Base-by-base conservation (phyloP, 1,139 yeast genomes). In the Kodamaea fungicola region DNA sequence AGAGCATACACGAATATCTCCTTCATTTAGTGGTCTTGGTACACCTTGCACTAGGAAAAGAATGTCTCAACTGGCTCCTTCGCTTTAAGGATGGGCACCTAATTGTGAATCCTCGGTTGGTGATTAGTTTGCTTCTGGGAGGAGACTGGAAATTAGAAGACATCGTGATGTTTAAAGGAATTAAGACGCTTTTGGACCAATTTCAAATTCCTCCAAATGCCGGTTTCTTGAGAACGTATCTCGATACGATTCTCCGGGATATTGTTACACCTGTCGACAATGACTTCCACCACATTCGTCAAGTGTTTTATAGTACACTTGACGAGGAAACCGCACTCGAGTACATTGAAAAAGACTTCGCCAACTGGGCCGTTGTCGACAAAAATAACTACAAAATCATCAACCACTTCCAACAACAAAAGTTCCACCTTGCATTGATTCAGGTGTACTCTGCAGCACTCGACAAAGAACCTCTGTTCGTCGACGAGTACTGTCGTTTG, bases 101-200 rank as follows among this genome's bases (percentile, higher is more conserved):
- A 7, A 22, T 48, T 7, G 32, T 54, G 4, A 43, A 47, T 28
- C 57, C 61, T 1, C 30, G 37, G 6, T 42, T 55, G 21, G 40
- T 54, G 3, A 31, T 52, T 8, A 37, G 39, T 16, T 10, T 50
- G 3, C 24, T 46, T 4, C 31, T 38, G 7, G 41, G 34, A 2
- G 30, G 13, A 6, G 24, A 9, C 7, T 32, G 30, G 35, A 31
- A 39, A 8, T 22, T 24, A 16, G 28, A 30, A 21, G 38, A 31
- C 16, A 31, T 25, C 10, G 32, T 22, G 31, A 31, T 28, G 28
- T 43, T 37, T 32, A 37, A 36, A 12, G 47, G 51, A 8, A 36
- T 47, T 9, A 28, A 24, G 7, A 35, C 37, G 1, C 12, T 26
- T 4, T 32, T 28, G 22, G 31, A 28, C 7, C 22, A 10, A 8